Conservation (phyloP, 2,329 filamentous ascomycete genomes). For the Lomentospora prolificans region DNA sequence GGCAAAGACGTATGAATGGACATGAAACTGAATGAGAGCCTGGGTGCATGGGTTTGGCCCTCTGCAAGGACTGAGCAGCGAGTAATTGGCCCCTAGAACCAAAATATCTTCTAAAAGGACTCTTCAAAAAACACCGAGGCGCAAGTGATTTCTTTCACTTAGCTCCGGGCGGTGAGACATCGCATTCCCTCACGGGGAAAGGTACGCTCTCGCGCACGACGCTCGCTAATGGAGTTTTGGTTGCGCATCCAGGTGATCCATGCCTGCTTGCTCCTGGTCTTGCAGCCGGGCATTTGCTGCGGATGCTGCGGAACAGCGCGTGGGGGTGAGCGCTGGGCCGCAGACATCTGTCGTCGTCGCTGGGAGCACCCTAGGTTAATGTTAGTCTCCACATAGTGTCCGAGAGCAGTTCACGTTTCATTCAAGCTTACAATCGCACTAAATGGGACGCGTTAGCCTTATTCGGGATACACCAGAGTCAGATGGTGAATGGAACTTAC, state of each 20-base stretch:
- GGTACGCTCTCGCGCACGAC: constrained; percentile 2
- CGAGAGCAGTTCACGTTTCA: not conserved
- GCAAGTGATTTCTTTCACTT: too few relatives aligned
- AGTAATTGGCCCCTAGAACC: too few relatives aligned
- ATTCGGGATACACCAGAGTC: constrained; percentile 34
- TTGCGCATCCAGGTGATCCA: constrained; percentile 12
- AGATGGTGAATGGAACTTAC: constrained; percentile 26
- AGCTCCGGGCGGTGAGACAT: constrained; percentile 7
- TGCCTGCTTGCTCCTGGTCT: constrained; percentile 8
- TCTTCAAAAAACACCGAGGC: too few relatives aligned
- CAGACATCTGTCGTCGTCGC: not conserved
- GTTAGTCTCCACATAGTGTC: not conserved
- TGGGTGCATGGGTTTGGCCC: too few relatives aligned
- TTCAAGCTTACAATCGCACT: constrained; percentile 14
- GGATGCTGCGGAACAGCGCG: not conserved
- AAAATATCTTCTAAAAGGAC: too few relatives aligned
- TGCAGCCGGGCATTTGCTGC: constrained; percentile 3
- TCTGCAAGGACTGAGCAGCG: too few relatives aligned
- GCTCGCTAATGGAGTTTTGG: constrained; percentile 9
- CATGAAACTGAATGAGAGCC: too few relatives aligned
- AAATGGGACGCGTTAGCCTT: constrained; percentile 14
- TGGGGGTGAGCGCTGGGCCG: not conserved
- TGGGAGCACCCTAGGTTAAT: constrained; percentile 6
- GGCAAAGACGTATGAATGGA: too few relatives aligned
- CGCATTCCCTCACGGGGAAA: constrained; percentile 5